Evolutionary conservation across 192 early-diverging fungal species (phyloP), one percentile per base, ranked within the genome.

Genomic region (Podochytrium sp.): DNA sequence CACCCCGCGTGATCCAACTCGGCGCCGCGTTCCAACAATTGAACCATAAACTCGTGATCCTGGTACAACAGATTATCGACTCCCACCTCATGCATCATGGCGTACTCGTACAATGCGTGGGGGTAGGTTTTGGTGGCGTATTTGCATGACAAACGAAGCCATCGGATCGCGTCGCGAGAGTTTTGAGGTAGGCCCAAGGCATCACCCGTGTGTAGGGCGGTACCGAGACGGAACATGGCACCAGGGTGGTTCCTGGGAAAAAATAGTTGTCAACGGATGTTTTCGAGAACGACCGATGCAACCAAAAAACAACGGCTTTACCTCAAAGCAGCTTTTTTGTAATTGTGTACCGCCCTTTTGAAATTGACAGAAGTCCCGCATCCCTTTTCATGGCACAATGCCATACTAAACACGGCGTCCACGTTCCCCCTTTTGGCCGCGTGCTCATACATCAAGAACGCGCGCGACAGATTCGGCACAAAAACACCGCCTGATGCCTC

Each of bases 141-240:
- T 27, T 89, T 82, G 0, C 94, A 90, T 1, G 94, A 85, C 41
- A 92, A 84, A 75, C 91, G 89, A 67, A 98, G 84, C 78, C 92
- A 96, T 47, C 90, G 87, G 68, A 98, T 83, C 18, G 91, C 93
- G 74, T 93, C 88, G 68, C 91, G 91, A 47, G 89, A 75, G 73
- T 94, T 91, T 53, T 77, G 78, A 32, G 82, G 76, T 71, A 91
- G 89, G 71, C 86, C 80, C 29, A 96, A 80, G 35, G 87, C 82
- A n/a, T n/a, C n/a, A 68, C 95, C 95, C 16, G 86, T 81, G 61
- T 95, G 80, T 38, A 90, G 88, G 55, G 92, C 86, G 73, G 84
- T 87, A 20, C 94, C 91, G 77, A 96, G 80, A 50, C 92, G 90
- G 90, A 92, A 83, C 83, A 84, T 84, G 39, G 83, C 83, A 32